phyloP scores from a whole-genome alignment of 2,329 filamentous ascomycete species.

The Sclerotinia borealis region DNA sequence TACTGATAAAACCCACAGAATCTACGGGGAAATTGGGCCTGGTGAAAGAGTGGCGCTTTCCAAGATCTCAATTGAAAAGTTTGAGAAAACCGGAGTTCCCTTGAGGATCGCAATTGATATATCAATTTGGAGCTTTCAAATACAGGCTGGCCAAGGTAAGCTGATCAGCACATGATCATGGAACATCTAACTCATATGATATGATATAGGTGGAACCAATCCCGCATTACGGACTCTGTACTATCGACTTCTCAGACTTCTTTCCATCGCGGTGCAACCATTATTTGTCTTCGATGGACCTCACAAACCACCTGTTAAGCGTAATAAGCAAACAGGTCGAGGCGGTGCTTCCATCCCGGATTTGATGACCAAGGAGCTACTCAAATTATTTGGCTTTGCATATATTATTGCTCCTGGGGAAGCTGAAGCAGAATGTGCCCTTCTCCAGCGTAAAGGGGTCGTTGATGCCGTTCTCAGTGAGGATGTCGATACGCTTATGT shows the following conservation, averaged over 20 bases:
- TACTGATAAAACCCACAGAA: slow-evolving; percentile 44
- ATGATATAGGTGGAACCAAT: slow-evolving; percentile 65
- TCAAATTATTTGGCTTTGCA: slow-evolving; percentile 78
- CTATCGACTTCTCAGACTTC: slow-evolving; percentile 75
- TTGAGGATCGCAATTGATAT: slow-evolving; percentile 88
- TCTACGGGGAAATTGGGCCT: slow-evolving; percentile 83
- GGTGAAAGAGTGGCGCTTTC: slow-evolving; percentile 75
- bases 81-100: slow-evolving; percentile 64
- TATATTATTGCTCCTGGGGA: slow-evolving; percentile 87
- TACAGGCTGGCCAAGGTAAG: slow-evolving; percentile 69
- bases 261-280: slow-evolving; percentile 73
- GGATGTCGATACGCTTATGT: slow-evolving; percentile 97
- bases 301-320: slow-evolving; percentile 79
- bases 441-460: slow-evolving; percentile 72
- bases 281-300: slow-evolving; percentile 89
- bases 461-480: slow-evolving; percentile 94
- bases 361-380: slow-evolving; percentile 74
- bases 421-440: slow-evolving; percentile 90
- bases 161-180: not conserved
- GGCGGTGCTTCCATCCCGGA: slow-evolving; percentile 61
- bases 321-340: slow-evolving; percentile 67
- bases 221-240: slow-evolving; percentile 88
- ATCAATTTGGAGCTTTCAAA: slow-evolving; percentile 96
- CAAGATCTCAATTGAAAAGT: slow-evolving; percentile 72
- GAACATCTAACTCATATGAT: slow-evolving; percentile 17